These are phyloP conservation scores for Beauveria varroae DNA, from an alignment of 2,329 filamentous ascomycete species.

Conservation along the genomic window DNA sequence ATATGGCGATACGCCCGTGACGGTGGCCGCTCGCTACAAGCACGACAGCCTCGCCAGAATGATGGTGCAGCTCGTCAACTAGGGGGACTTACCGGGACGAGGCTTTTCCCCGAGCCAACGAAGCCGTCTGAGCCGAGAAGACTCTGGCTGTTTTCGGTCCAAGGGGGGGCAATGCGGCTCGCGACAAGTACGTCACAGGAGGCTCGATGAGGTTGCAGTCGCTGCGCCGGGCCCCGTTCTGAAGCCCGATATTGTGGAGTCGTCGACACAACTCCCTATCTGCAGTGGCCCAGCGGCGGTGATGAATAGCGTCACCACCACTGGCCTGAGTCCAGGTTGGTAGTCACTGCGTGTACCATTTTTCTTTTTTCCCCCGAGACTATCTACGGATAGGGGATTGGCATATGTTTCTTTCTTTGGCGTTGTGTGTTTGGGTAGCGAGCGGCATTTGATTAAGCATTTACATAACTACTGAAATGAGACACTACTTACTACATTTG, in stretches of 20 bases:
- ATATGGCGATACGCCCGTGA: slow-evolving; percentile 5
- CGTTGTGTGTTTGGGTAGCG: slow-evolving; percentile 1
- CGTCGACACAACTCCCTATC: not conserved
- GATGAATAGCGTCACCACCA: not conserved
- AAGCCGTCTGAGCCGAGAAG: not conserved
- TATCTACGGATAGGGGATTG: not conserved
- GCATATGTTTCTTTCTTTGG: not conserved
- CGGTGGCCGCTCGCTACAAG: slow-evolving; percentile 6
- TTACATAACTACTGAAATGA: slow-evolving; percentile 1
- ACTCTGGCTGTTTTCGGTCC: not conserved
- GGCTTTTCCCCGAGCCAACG: not conserved
- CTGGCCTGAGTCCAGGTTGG: not conserved
- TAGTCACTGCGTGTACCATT: not conserved
- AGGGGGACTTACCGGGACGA: not conserved
- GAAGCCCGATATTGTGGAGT: slow-evolving; percentile 1
- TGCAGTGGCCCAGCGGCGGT: not conserved
- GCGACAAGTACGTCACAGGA: slow-evolving; percentile 3
- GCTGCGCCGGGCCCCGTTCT: not conserved
- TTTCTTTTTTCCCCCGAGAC: not conserved
- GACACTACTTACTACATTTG: slow-evolving; percentile 1
- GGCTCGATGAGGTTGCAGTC: not conserved
- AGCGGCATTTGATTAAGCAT: not conserved
- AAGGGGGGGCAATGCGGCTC: not conserved
- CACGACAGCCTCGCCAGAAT: slow-evolving; percentile 7
- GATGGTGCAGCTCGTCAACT: slow-evolving; percentile 8